A percentile compares a stretch with the other conserved stretches of the same genome.
These are phyloP conservation scores for Cryphonectria japonica DNA, from an alignment of 2,329 filamentous ascomycete genomes.

Conservation along the genomic window DNA sequence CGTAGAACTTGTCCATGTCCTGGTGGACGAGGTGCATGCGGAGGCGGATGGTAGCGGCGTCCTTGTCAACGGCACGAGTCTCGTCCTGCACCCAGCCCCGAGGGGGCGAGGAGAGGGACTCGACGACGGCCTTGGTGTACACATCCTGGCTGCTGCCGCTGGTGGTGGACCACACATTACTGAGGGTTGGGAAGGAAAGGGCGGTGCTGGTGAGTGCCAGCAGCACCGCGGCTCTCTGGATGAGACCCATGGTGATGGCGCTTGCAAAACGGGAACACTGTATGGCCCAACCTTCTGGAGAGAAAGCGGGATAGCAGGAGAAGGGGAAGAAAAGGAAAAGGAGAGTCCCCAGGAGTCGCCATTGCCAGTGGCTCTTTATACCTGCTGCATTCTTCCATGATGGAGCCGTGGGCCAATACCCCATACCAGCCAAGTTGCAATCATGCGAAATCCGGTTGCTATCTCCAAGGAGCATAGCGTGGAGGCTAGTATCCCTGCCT, in stretches of 20 bases:
- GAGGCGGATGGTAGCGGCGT: slow-evolving; percentile 19
- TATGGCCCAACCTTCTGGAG: slow-evolving; percentile 2
- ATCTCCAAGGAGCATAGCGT: slow-evolving; percentile 1
- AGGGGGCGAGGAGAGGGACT: slow-evolving; percentile 23
- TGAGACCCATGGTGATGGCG: slow-evolving; percentile 12
- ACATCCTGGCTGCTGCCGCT: slow-evolving; percentile 5
- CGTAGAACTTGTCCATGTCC: slow-evolving; percentile 29
- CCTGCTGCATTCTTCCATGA: neutral
- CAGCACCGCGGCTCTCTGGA: slow-evolving; percentile 19
- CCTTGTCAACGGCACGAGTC: slow-evolving; percentile 25
- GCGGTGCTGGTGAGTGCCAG: slow-evolving; percentile 21
- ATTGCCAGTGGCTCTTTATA: neutral
- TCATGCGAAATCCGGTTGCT: neutral
- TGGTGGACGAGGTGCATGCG: slow-evolving; percentile 27
- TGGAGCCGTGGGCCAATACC: neutral
- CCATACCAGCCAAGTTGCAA: neutral
- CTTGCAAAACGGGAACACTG: neutral
- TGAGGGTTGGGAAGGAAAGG: slow-evolving; percentile 15
- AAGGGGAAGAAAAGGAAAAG: neutral
- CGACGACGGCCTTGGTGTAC: slow-evolving; percentile 21
- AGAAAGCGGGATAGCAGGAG: slow-evolving; percentile 14
- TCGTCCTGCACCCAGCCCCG: slow-evolving; percentile 26
- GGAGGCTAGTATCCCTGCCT: neutral
- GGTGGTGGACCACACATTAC: slow-evolving; percentile 4
- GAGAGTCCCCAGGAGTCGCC: neutral